A percentile compares a stretch with the other conserved stretches of the same genome.
Evolutionary conservation across 2,329 filamentous ascomycete species (phyloP).

Genomic region (Colletotrichum paranaense): DNA sequence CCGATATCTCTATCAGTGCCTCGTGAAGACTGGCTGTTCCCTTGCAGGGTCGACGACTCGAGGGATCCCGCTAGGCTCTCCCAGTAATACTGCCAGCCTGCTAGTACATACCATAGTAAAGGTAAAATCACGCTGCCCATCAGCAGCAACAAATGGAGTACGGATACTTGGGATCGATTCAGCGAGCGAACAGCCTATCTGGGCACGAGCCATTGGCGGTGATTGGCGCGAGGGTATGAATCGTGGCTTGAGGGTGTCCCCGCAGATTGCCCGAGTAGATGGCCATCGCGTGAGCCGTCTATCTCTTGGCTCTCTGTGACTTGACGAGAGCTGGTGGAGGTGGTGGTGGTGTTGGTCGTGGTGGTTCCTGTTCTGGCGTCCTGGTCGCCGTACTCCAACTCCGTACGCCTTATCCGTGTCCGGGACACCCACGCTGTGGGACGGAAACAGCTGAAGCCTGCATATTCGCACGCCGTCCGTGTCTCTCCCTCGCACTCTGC

Average conservation of each 20-base stretch:
- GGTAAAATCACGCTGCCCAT: too few species aligned
- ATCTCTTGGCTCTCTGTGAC: slow-evolving; percentile 27
- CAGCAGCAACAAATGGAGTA: too few species aligned
- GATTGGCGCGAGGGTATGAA: slow-evolving; percentile 27
- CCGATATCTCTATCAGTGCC: slow-evolving; percentile 3
- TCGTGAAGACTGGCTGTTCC: background rate
- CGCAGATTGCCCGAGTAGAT: slow-evolving; percentile 29
- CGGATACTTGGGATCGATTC: background rate
- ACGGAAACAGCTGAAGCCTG: background rate
- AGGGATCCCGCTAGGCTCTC: background rate
- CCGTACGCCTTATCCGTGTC: slow-evolving; percentile 11
- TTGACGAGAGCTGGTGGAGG: background rate
- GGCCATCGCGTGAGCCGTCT: slow-evolving; percentile 23
- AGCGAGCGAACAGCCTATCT: slow-evolving; percentile 10
- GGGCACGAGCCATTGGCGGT: background rate
- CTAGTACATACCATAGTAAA: too few species aligned
- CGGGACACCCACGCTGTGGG: background rate
- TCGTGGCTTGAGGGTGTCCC: slow-evolving; percentile 27
- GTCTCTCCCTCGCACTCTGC: background rate
- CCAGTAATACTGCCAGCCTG: slow-evolving; percentile 11
- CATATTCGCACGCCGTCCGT: background rate
- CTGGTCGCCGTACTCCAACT: background rate
- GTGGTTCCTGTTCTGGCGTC: background rate
- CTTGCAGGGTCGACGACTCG: background rate
- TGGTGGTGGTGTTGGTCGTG: slow-evolving; percentile 3